Evolutionary conservation across 176 grass and related monocot species (phyloP).

Genomic region (Dendrocalamus sinicus): DNA sequence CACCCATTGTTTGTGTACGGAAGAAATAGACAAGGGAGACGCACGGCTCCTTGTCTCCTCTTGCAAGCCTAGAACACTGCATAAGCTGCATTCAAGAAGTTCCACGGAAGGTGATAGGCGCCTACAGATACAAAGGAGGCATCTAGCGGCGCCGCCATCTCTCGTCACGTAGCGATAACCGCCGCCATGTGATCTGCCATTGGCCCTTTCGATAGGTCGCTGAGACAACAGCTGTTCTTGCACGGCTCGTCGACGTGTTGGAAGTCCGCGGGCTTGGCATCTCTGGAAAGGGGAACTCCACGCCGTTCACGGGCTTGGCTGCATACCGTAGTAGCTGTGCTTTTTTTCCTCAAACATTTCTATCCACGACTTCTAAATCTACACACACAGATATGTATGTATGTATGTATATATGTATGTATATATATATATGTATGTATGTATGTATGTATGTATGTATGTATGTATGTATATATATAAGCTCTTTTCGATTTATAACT

Average conservation of each 20-base stretch:
- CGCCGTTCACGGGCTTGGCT: slow-evolving; percentile 1
- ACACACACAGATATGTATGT: too few species aligned
- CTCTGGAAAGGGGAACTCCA: background rate
- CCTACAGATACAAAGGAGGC: background rate
- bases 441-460: too few species aligned
- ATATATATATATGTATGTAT: too few species aligned
- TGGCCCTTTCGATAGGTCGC: slow-evolving; percentile 50
- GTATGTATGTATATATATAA: background rate
- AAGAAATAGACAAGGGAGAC: background rate
- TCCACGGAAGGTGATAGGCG: slow-evolving; percentile 15
- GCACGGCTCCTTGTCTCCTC: background rate
- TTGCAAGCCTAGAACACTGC: background rate
- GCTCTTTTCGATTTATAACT: too few species aligned
- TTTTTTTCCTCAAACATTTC: background rate
- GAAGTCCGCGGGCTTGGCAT: background rate
- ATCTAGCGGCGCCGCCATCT: slow-evolving; percentile 19
- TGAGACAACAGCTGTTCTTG: slow-evolving; percentile 26
- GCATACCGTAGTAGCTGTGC: background rate
- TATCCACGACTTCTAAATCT: background rate
- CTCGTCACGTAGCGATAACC: slow-evolving; percentile 42
- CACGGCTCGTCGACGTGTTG: slow-evolving; percentile 37
- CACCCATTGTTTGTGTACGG: background rate
- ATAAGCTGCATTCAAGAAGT: slow-evolving; percentile 4
- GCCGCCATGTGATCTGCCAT: slow-evolving; percentile 50
- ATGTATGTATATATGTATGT: too few species aligned